phyloP scores from a whole-genome alignment of 2,329 filamentous ascomycete genomes.

The Scedosporium dehoogii region DNA sequence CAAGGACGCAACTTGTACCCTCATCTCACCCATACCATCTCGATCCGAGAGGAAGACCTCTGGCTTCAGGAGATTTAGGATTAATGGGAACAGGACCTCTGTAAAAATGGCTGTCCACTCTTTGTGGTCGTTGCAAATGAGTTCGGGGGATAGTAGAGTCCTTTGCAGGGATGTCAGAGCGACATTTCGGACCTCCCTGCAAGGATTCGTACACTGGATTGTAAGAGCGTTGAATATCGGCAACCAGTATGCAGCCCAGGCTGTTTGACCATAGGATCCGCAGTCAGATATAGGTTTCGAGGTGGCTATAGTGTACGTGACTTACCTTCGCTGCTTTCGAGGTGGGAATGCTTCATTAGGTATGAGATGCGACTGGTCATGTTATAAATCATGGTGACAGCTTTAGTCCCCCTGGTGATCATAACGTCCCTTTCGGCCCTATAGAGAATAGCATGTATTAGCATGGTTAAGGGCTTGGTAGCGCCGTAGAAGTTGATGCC shows the following conservation, averaged over 20 bases:
- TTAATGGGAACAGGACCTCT: constrained; percentile 87
- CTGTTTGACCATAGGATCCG: constrained; percentile 29
- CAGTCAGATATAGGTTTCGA: background rate
- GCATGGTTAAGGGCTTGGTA: background rate
- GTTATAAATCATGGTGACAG: constrained; percentile 70
- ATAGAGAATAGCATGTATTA: background rate
- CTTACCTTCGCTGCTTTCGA: constrained; percentile 74
- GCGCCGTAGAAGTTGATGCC: background rate
- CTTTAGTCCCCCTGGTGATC: constrained; percentile 68
- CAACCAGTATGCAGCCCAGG: constrained; percentile 97
- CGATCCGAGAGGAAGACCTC: constrained; percentile 90
- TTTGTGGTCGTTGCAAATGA: constrained; percentile 73
- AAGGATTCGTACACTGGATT: constrained; percentile 87
- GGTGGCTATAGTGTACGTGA: background rate
- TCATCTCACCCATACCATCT: constrained; percentile 88
- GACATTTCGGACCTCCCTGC: constrained; percentile 81
- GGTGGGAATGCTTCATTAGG: constrained; percentile 85
- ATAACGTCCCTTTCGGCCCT: constrained; percentile 20
- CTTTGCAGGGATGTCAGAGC: constrained; percentile 81
- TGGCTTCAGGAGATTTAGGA: constrained; percentile 78
- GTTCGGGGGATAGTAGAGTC: constrained; percentile 71
- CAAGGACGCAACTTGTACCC: constrained; percentile 81
- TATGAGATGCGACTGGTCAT: constrained; percentile 74
- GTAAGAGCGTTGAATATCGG: constrained; percentile 86
- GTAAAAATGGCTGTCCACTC: constrained; percentile 95